Base-by-base conservation (phyloP, 345 rosid genomes). In the Erodium maritimum region DNA sequence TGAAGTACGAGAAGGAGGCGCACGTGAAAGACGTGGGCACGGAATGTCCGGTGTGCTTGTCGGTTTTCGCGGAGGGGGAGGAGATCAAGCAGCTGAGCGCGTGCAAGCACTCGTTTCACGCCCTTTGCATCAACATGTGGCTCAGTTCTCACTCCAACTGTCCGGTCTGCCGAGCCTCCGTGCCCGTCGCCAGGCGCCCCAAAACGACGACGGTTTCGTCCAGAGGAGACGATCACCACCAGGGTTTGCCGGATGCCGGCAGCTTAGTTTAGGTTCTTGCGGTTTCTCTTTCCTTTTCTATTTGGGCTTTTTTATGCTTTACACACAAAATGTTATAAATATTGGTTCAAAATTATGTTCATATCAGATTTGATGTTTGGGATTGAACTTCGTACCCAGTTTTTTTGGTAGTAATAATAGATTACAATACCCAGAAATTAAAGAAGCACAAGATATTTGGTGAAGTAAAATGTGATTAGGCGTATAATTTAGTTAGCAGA, bases 21-120 rank as follows among this genome's bases (percentile, higher is more conserved):
- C 88, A 73, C 45, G 75, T 62, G 0, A 81, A 73, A 13, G 79
- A 75, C 51, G 65, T 82, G 25, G 96, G 89, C 10, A 75, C 57
- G 21, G 90, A 85, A 56, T 91, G 97, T 61, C 71, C 86, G 1
- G 88, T 91, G 58, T 91, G 97, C 60, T 65, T 85, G 46, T 78
- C 82, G 17, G 75, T 52, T 19, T 78, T 80, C 45, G 24, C 65
- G 24, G 89, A 82, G 21, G 91, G 91, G 0, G 80, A 82, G 52
- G 84, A 79, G 2, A 70, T 87, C 51, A 80, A 62, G 67, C 75
- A 62, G 51, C 65, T 91, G 5, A 79, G 75, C 60, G 73, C 50
- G 21, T 91, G 96, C 65, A 80, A 76, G 55, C 97, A 87, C 76
- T 73, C 81, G 2, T 91, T 91, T 58, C 97, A 87, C 45, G 78